A percentile compares a stretch with the other conserved stretches of the same genome.
phyloP scores from a whole-genome alignment of 106 monocot species.

The Platanthera zijinensis region DNA sequence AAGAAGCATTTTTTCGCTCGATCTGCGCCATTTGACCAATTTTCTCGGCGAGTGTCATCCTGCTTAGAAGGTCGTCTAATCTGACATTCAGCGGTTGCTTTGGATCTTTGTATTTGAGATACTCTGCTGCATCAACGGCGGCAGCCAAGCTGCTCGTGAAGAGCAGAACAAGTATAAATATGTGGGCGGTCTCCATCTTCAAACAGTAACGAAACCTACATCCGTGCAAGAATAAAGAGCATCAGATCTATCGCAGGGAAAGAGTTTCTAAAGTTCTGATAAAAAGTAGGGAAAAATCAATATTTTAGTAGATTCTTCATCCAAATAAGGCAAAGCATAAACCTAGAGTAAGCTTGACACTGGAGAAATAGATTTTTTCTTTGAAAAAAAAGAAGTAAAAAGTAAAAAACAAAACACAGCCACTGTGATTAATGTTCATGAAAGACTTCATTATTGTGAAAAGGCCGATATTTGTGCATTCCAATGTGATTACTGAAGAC shows the following conservation, averaged over 20 bases:
- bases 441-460: not conserved
- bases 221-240: not conserved
- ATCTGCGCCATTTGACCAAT: constrained; percentile 48
- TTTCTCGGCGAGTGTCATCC: constrained; percentile 43
- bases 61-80: constrained; percentile 23
- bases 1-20: constrained; percentile 18
- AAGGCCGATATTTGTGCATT: not conserved
- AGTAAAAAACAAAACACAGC: not conserved
- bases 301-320: not conserved
- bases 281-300: not conserved
- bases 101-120: constrained; percentile 32
- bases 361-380: not conserved
- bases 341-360: not conserved
- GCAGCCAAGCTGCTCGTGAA: constrained; percentile 9
- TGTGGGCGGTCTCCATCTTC: constrained; percentile 5
- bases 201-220: not conserved
- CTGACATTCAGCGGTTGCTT: constrained; percentile 26
- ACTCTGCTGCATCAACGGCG: constrained; percentile 14
- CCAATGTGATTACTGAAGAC: not conserved
- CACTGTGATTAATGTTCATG: not conserved
- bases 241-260: not conserved
- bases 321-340: not conserved
- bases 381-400: not conserved
- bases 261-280: too few relatives aligned
- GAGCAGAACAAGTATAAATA: constrained; percentile 9